Evolutionary conservation across 805 yeast species (phyloP).

Genomic region (Torulaspora franciscae): DNA sequence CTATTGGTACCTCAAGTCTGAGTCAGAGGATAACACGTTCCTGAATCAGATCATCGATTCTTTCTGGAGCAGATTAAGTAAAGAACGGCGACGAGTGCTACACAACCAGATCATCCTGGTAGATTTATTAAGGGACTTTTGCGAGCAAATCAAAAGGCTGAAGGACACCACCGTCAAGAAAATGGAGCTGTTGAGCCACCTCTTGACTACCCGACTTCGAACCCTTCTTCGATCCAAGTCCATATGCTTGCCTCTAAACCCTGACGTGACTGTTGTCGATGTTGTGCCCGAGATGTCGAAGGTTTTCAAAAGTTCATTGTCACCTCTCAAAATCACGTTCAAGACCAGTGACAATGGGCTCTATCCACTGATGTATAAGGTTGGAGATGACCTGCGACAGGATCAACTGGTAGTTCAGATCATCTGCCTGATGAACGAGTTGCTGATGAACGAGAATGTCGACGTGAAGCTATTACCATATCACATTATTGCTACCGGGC

Average conservation of each 20-base stretch:
- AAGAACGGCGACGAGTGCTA: conserved; percentile 31
- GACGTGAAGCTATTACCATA: conserved; percentile 87
- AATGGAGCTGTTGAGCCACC: conserved; percentile 56
- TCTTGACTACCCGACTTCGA: conserved; percentile 38
- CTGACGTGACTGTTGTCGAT: conserved; percentile 67
- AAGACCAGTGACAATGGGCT: conserved; percentile 48
- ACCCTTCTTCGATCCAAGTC: conserved; percentile 44
- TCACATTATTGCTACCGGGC: conserved; percentile 82
- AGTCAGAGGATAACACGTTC: conserved; percentile 62
- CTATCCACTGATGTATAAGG: conserved; percentile 86
- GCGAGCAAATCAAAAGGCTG: conserved; percentile 55
- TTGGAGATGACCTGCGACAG: conserved; percentile 91
- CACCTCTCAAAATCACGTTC: conserved; percentile 81
- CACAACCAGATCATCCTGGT: conserved; percentile 66
- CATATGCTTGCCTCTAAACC: conserved; percentile 77
- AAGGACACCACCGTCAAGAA: conserved; percentile 78
- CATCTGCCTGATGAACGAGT: conserved; percentile 82
- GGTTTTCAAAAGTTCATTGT: conserved; percentile 86
- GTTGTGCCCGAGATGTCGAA: conserved; percentile 71
- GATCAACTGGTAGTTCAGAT: conserved; percentile 97
- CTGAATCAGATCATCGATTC: conserved; percentile 46
- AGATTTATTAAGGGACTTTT: conserved; percentile 56
- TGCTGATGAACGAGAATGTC: conserved; percentile 81
- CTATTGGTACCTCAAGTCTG: conserved; percentile 90
- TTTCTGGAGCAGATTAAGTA: conserved; percentile 38